Evolutionary conservation across 208 protist species (phyloP).

Genomic region (Vickermania ingenoplastis): DNA sequence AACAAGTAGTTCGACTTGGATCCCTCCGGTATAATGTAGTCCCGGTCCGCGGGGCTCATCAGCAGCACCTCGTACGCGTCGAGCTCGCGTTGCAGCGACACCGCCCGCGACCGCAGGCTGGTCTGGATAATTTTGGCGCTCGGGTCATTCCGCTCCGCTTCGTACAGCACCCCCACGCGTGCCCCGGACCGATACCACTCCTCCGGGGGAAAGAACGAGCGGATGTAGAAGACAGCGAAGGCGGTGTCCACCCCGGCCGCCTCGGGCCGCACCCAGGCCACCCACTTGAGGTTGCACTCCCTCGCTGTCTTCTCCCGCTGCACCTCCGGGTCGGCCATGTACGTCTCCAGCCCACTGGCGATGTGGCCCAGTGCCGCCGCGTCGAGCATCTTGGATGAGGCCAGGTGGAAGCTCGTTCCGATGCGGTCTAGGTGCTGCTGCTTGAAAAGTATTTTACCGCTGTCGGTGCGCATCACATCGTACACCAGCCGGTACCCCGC

Average conservation of each 20-base stretch:
- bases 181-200: constrained; percentile 52
- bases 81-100: constrained; percentile 14
- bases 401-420: constrained; percentile 18
- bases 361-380: constrained; percentile 6
- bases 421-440: constrained; percentile 47
- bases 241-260: constrained; percentile 4
- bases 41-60: constrained; percentile 26
- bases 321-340: constrained; percentile 15
- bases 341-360: constrained; percentile 15
- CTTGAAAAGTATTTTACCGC: constrained; percentile 32
- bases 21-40: constrained; percentile 68
- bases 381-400: constrained; percentile 8
- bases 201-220: constrained; percentile 59
- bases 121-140: constrained; percentile 64
- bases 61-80: constrained; percentile 58
- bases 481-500: constrained; percentile 40
- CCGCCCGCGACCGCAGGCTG: constrained; percentile 38
- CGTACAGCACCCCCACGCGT: constrained; percentile 44
- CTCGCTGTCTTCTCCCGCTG: neutral
- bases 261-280: constrained; percentile 39
- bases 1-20: constrained; percentile 80
- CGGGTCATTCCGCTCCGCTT: constrained; percentile 50
- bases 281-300: constrained; percentile 63
- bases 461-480: constrained; percentile 59
- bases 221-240: constrained; percentile 40